Conservation (phyloP, 345 rosid species). For the Eucalyptus cloeziana region DNA sequence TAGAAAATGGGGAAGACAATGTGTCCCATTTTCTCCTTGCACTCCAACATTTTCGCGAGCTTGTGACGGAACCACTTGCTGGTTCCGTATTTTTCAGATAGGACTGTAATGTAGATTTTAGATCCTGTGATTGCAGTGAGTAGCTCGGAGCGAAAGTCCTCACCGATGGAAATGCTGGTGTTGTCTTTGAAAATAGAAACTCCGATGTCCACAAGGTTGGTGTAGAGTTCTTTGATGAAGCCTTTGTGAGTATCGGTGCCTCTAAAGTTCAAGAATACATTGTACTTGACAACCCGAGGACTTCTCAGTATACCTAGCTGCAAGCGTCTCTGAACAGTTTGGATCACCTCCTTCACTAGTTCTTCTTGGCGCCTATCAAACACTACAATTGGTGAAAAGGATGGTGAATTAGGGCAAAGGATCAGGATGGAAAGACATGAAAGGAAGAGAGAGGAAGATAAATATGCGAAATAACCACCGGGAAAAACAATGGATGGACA, state of each 20-base stretch:
- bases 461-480: neutral
- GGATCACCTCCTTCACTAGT: neutral
- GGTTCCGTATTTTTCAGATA: neutral
- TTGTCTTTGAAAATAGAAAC: neutral
- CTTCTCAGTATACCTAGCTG: fast-evolving
- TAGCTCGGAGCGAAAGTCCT: neutral
- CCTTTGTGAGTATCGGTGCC: neutral
- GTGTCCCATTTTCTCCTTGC: neutral
- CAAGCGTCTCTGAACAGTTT: neutral
- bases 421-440: neutral
- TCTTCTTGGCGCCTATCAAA: neutral
- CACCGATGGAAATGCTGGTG: neutral
- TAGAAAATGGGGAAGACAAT: no score
- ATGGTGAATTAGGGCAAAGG: neutral
- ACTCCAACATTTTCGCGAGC: neutral
- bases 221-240: neutral
- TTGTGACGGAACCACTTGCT: neutral
- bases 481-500: neutral
- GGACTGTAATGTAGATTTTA: neutral
- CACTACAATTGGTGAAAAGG: neutral
- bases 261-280: neutral
- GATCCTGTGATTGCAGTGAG: neutral
- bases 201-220: neutral
- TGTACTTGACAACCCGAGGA: neutral
- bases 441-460: neutral